Evolutionary conservation across 805 yeast genomes (phyloP), one percentile per base, ranked within the genome.

Genomic region (Dipodascus albidus): DNA sequence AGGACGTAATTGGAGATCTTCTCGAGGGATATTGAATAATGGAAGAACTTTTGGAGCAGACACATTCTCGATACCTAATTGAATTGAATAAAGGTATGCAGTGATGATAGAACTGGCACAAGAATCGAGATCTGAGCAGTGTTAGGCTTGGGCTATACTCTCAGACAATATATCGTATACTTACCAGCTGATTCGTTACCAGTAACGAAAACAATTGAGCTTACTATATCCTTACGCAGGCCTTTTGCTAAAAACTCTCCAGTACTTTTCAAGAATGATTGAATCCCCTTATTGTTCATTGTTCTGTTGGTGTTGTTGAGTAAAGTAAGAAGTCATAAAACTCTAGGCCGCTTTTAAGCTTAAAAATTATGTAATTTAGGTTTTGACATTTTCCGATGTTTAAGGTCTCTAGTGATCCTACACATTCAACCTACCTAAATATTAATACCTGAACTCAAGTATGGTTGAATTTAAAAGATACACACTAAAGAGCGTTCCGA

Each of bases 171-270:
- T 49, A 48, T 21, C 2, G 19, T 51, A 15, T 9, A 57, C 63
- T 15, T 51, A 66, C 70, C 85, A 0, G 93, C 90, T 2, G 93
- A 79, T 62, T 88, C 93, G 63, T 89, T 89, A 1, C 97, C 97
- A 0, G 84, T 71, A 0, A 83, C 90, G 21, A 83, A 53, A 2
- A 61, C 3, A 47, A 47, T 47, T 4, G 49, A 47, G 11, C 49
- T 27, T 14, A 38, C 20, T n/a, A 19, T 17, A 4, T 38, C 44
- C 15, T 38, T 38, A 3, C 44, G 17, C 17, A 38, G 44, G n/a
- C 44, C 44, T 38, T 14, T 4, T 27, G 33, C 33, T 19, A 38
- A 38, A 38, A 11, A 38, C 20, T 38, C 44, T 8, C 44, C 44
- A 17, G 44, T 19, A n/a, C 15, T 38, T 17, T 14, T 17, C 9